Evolutionary conservation across 2,329 filamentous ascomycete species (phyloP), one percentile per base, ranked within the genome.

Genomic region (Clonostachys rhizophaga): DNA sequence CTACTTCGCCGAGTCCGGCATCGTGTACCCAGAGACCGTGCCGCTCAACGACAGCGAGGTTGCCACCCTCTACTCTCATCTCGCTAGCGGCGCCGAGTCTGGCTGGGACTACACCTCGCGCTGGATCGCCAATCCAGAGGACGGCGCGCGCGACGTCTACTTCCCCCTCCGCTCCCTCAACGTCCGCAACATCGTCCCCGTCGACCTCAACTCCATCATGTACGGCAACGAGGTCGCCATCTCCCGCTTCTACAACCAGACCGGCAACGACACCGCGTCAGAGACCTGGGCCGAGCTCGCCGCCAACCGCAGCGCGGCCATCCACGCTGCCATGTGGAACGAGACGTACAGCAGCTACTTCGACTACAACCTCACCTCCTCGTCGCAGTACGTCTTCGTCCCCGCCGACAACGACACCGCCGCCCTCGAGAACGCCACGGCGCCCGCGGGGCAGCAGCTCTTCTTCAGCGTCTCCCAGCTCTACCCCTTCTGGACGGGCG

Each of bases 401-500:
- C 70, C 74, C 2, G 60, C 61, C 9, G 78, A 83, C 52, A 55
- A 63, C 5, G 73, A 78, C 51, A 55, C 62, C 3, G 48, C 50
- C 5, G 34, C 49, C 4, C 50, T 55, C 6, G 65, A 66, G 11
- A 58, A 49, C n/a, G 50, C 52, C 9, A 66, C 62, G 11, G 78
- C 79, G 0, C 80, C 81, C 5, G 55, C 68, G 2, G 81, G 76
- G 39, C 61, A 76, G 37, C 79, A 86, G 58, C 67, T 84, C 18
- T 57, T 76, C 49, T 84, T 86, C 58, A 65, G 76, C 49, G 62
- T 78, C 9, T 75, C 75, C 1, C 83, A 86, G 58, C 79, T 83
- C 61, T 86, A 82, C 58, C 84, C 84, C 3, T 86, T 86, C 71
- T 87, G 83, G 83, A 78, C 79, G 2, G 83, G 83, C 17, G 81